phyloP scores from a whole-genome alignment of 805 yeast genomes.

The Ogataea kodamae region DNA sequence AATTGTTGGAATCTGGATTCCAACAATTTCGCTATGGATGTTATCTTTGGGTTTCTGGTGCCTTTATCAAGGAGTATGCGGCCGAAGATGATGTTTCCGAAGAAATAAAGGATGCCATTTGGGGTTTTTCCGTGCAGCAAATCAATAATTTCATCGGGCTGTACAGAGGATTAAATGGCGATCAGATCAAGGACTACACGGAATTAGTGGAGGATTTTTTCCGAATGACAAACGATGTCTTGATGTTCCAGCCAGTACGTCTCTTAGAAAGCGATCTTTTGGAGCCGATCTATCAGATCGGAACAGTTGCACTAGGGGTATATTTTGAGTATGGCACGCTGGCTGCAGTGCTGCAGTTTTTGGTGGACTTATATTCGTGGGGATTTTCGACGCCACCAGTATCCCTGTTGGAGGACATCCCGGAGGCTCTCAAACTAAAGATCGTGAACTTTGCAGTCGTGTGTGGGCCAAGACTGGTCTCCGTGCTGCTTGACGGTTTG shows the following conservation, averaged over 20 bases:
- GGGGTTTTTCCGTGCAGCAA: slow-evolving; percentile 72
- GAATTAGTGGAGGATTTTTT: slow-evolving; percentile 86
- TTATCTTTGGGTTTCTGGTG: slow-evolving; percentile 86
- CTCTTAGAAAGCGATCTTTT: slow-evolving; percentile 46
- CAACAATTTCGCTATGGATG: slow-evolving; percentile 69
- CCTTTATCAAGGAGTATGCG: slow-evolving; percentile 69
- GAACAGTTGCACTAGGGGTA: slow-evolving; percentile 47
- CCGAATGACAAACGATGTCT: slow-evolving; percentile 70
- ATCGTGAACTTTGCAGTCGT: slow-evolving; percentile 45
- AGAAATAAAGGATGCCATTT: slow-evolving; percentile 56
- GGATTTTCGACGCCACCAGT: slow-evolving; percentile 80
- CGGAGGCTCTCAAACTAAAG: slow-evolving; percentile 44
- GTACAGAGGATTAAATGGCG: slow-evolving; percentile 29
- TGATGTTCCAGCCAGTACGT: slow-evolving; percentile 67
- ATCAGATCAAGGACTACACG: slow-evolving; percentile 36
- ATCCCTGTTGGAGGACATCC: slow-evolving; percentile 59
- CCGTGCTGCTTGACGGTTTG: slow-evolving; percentile 59
- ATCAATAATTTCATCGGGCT: slow-evolving; percentile 52
- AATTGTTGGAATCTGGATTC: slow-evolving; percentile 66
- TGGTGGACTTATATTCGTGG: slow-evolving; percentile 82
- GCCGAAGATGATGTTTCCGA: slow-evolving; percentile 39
- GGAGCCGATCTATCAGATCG: slow-evolving; percentile 53
- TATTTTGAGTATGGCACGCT: slow-evolving; percentile 72
- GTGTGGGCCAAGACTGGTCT: slow-evolving; percentile 56
- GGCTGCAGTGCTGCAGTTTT: slow-evolving; percentile 63